Evolutionary conservation across 2,329 filamentous ascomycete species (phyloP).

Genomic region (Aspergillus sp.): DNA sequence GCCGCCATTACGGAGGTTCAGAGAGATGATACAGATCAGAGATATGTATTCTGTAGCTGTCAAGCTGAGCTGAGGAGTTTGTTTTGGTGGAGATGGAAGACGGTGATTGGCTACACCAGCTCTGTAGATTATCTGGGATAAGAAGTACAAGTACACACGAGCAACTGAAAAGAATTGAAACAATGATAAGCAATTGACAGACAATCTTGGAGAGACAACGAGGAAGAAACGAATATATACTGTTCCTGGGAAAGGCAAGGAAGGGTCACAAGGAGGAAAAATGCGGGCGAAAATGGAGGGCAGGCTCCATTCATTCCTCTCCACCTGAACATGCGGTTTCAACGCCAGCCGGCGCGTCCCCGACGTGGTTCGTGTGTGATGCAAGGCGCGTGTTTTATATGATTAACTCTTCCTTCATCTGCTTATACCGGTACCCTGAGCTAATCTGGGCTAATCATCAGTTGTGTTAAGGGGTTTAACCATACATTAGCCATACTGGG

Average conservation of each 20-base stretch:
- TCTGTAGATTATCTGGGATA: not conserved
- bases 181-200: not conserved
- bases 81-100: slow-evolving; percentile 12
- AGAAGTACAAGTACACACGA: not conserved
- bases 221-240: not conserved
- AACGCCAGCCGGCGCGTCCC: not conserved
- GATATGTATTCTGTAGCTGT: not conserved
- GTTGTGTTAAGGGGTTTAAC: no score
- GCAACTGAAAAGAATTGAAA: not conserved
- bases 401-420: not conserved
- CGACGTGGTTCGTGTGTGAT: not conserved
- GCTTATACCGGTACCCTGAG: no score
- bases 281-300: not conserved
- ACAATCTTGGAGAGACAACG: not conserved
- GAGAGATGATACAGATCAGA: slow-evolving; percentile 2
- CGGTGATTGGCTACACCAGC: no score
- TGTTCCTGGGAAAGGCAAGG: not conserved
- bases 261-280: not conserved
- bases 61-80: slow-evolving; percentile 8
- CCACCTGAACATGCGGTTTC: not conserved
- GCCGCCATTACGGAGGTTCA: slow-evolving; percentile 22
- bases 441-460: no score
- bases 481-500: no score
- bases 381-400: not conserved
- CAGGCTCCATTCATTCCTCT: not conserved